Conservation (phyloP, 495 filamentous ascomycete species). For the Hyaloscypha hepaticicola region DNA sequence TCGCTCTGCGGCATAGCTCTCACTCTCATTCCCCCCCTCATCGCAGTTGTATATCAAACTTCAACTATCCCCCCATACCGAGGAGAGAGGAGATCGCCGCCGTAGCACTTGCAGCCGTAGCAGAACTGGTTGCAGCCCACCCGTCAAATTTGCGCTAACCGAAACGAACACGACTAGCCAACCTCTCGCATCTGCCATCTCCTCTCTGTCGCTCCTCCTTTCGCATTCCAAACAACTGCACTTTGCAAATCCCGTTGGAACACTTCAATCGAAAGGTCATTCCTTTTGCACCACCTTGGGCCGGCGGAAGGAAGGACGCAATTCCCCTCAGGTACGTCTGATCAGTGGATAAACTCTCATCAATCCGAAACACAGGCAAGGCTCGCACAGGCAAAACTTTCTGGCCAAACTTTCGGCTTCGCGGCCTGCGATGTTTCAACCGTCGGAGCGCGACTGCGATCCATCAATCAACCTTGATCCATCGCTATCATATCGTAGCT, state of each 20-base stretch:
- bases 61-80: background rate
- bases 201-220: background rate
- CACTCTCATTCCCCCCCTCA: no score
- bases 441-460: background rate
- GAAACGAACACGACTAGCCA: background rate
- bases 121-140: background rate
- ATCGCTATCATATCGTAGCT: background rate
- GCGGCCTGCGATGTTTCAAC: background rate
- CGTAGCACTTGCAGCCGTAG: background rate
- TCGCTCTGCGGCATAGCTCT: background rate
- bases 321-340: slow-evolving; percentile 14
- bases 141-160: background rate
- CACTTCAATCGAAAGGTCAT: background rate
- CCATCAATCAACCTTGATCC: background rate
- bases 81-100: background rate
- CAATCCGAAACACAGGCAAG: background rate
- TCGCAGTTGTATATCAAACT: background rate
- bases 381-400: background rate
- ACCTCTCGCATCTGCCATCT: background rate
- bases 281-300: background rate
- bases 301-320: slow-evolving; percentile 1
- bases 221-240: slow-evolving; percentile 12
- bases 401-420: slow-evolving; percentile 6
- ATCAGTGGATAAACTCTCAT: slow-evolving; percentile 6
- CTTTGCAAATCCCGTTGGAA: background rate